Base-by-base conservation (phyloP, 2,329 filamentous ascomycete genomes). In the Lecanicillium sp. region DNA sequence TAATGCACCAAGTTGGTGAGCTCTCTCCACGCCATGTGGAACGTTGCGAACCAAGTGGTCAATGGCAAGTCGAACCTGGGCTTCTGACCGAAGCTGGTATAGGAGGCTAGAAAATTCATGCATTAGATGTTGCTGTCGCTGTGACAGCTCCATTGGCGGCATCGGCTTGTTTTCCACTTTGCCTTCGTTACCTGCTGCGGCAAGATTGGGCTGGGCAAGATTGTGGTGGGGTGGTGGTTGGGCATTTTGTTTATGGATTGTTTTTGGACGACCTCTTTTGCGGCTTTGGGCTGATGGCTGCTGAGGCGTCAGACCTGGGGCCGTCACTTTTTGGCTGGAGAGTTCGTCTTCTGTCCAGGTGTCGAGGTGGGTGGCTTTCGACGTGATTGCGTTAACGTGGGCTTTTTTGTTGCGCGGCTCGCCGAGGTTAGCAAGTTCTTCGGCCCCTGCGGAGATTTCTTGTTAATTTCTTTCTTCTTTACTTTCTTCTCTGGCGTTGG, bases 1-100 rank as follows among this genome's bases (percentile, higher is more conserved):
- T 32, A 57, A 46, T 5, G 38, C 36, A 7, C 46, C 39, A 31
- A 42, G 47, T 33, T 54, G 46, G 17, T 44, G 40, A 36, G 45
- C 37, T 40, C 46, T 56, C 19, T 44, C 40, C 17, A 30, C 44
- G 48, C 39, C 42, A 32, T 33, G 40, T 30, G 18, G 54, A 51
- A 43, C 46, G 56, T 17, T 77, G 77, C 17, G 40, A 17, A 18
- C 29, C 19, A 87, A 56, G 1, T 74, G 71, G 40, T 77, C 69
- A 13, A 87, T 61, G 68, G 87, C 82, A 15, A 72, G 61, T 39
- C 72, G 67, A 13, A 87, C 66, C 50, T 85, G 72, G 3, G 69
- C 72, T 44, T 84, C 74, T 3, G 76, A 77, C 39, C 64, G 65
- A 37, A 86, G 66, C 51, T 80, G 74, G n/a, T 30, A 22, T 4